phyloP scores from a whole-genome alignment of 306 rosid genomes.

The Cucumis cinereus region DNA sequence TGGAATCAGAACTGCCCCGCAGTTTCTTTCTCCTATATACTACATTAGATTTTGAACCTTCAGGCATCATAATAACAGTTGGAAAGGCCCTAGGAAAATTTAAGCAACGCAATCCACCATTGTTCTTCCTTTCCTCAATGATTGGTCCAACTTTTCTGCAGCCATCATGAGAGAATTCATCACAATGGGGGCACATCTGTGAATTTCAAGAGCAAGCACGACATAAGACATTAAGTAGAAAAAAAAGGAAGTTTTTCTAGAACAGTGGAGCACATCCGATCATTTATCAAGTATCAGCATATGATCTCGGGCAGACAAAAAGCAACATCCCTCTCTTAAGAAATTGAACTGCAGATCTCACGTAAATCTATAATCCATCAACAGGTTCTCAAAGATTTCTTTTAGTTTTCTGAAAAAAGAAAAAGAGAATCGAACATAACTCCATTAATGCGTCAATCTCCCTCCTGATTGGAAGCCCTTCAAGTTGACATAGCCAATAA shows the following conservation, averaged over 20 bases:
- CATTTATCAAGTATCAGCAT: not conserved
- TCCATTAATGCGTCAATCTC: not conserved
- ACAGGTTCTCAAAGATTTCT: not conserved
- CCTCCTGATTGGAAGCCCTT: not conserved
- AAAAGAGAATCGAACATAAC: not conserved
- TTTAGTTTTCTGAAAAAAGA: not conserved
- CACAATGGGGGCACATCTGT: constrained; percentile 59
- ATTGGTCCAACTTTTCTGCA: constrained; percentile 33
- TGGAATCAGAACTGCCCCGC: constrained; percentile 17
- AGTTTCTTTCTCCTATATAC: constrained; percentile 67
- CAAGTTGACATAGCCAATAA: not conserved
- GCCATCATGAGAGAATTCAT: constrained; percentile 27
- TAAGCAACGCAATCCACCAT: constrained; percentile 30
- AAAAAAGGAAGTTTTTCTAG: not conserved
- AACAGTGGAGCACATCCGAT: not conserved
- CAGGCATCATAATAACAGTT: constrained; percentile 39
- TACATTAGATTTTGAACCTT: constrained; percentile 25
- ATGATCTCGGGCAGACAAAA: not conserved
- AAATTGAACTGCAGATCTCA: not conserved
- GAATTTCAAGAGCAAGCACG: constrained; percentile 53
- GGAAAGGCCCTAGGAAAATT: constrained; percentile 28
- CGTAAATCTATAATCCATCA: not conserved
- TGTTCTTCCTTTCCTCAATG: constrained; percentile 27
- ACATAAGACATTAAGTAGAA: not conserved
- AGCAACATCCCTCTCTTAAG: not conserved